Percentiles rank a stretch among this genome's conserved stretches.
Evolutionary conservation across 805 yeast genomes (phyloP).

Genomic region (Kazachstania taianensis): DNA sequence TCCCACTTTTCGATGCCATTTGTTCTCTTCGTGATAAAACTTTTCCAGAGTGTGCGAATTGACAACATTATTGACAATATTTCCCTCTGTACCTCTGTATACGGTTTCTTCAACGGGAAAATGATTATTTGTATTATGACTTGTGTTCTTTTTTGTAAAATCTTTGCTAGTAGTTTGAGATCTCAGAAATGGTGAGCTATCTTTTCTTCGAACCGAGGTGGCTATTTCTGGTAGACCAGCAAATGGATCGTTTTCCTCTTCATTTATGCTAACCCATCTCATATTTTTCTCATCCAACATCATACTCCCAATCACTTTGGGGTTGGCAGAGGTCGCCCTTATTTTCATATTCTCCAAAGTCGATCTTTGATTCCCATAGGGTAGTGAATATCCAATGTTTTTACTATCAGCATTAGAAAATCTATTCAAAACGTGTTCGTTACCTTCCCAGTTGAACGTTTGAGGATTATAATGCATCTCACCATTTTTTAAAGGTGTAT

Average conservation of each 20-base stretch:
- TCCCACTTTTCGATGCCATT: constrained; percentile 25
- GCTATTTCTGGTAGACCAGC: constrained; percentile 19
- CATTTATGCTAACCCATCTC: constrained; percentile 26
- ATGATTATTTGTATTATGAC: constrained; percentile 6
- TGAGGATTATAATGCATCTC: constrained; percentile 24
- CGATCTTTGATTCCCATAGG: constrained; percentile 3
- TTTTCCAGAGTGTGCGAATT: constrained; percentile 12
- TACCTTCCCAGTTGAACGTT: constrained; percentile 26
- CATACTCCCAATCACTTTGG: constrained; percentile 26
- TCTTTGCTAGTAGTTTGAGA: constrained; percentile 5
- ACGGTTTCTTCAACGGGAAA: constrained; percentile 10
- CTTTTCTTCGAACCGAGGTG: constrained; percentile 3
- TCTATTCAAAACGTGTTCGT: constrained; percentile 18
- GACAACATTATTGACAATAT: constrained; percentile 1
- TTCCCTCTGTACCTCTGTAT: constrained; percentile 1
- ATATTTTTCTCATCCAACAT: constrained; percentile 26
- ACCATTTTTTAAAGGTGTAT: constrained; percentile 27
- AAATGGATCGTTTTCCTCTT: constrained; percentile 25
- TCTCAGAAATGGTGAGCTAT: constrained; percentile 16
- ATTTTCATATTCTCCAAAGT: constrained; percentile 6
- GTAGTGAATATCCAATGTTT: constrained; percentile 6
- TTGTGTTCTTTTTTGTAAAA: constrained; percentile 1
- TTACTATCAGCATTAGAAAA: constrained; percentile 18
- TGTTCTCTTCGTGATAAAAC: constrained; percentile 28
- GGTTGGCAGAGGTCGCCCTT: constrained; percentile 8